These are phyloP conservation scores for Fusarium sp. DNA, from an alignment of 2,329 filamentous ascomycete species.

Conservation along the genomic window DNA sequence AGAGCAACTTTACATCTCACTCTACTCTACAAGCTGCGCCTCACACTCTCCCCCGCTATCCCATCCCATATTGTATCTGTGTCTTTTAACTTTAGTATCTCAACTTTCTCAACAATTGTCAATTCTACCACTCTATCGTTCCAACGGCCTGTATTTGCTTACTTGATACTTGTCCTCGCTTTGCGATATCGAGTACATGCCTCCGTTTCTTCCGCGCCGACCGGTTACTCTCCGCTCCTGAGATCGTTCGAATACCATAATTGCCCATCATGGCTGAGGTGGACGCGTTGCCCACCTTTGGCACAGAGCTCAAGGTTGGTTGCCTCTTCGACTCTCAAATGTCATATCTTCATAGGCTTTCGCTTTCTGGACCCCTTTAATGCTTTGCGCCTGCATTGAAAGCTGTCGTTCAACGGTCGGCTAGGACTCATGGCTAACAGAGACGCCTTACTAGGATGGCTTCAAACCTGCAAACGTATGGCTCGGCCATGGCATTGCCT, in stretches of 20 bases:
- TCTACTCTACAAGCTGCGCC: slow-evolving; percentile 35
- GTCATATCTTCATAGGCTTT: background rate
- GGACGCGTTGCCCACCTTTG: slow-evolving; percentile 87
- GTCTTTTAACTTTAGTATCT: slow-evolving; percentile 19
- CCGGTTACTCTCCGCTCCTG: slow-evolving; percentile 33
- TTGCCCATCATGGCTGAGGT: slow-evolving; percentile 76
- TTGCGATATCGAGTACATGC: slow-evolving; percentile 35
- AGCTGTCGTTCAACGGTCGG: slow-evolving; percentile 12
- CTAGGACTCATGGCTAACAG: slow-evolving; percentile 11
- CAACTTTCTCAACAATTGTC: slow-evolving; percentile 18
- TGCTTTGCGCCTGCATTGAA: slow-evolving; percentile 23
- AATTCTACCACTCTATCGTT: slow-evolving; percentile 1
- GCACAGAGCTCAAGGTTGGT: slow-evolving; percentile 89
- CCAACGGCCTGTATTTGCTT: background rate
- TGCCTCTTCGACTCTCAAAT: background rate
- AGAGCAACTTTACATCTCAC: slow-evolving; percentile 7
- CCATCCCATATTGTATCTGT: background rate
- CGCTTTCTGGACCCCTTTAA: background rate
- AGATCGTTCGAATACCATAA: slow-evolving; percentile 31
- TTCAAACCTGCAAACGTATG: slow-evolving; percentile 96
- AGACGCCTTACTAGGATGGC: slow-evolving; percentile 75
- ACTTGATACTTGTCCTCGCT: background rate
- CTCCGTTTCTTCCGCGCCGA: slow-evolving; percentile 34
- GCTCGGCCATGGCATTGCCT: slow-evolving; percentile 88
- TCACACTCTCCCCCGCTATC: slow-evolving; percentile 32